Evolutionary conservation across 2,329 filamentous ascomycete species (phyloP).

Genomic region (Lecanosticta acicola): DNA sequence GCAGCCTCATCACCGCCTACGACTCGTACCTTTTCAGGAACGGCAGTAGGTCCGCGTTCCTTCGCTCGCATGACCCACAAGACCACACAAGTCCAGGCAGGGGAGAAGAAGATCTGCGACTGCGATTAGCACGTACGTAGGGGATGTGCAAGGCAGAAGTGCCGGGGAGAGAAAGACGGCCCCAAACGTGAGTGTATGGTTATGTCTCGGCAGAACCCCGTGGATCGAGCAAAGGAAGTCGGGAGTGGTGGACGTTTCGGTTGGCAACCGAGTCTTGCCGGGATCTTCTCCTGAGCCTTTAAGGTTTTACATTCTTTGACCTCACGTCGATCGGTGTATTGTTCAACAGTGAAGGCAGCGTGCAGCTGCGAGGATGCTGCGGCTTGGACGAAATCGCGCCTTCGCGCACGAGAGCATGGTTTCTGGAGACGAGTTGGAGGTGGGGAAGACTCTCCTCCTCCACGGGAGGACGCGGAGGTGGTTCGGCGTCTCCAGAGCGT

Average conservation of each 20-base stretch:
- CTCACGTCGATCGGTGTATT: no score
- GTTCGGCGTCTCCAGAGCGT: background rate
- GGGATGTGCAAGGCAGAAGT: background rate
- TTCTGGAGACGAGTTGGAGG: background rate
- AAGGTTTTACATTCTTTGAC: background rate
- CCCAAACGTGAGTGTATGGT: no score
- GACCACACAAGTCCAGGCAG: background rate
- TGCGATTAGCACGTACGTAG: background rate
- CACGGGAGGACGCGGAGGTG: background rate
- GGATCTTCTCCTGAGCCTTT: background rate
- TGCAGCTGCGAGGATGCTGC: background rate
- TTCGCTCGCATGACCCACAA: background rate
- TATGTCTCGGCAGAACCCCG: background rate
- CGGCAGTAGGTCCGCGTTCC: background rate
- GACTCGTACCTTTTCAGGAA: background rate
- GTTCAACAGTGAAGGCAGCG: no score
- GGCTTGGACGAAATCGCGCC: background rate
- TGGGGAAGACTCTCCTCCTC: background rate
- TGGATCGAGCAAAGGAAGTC: no score
- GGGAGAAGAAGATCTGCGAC: background rate
- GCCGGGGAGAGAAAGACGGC: no score
- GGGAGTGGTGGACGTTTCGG: no score
- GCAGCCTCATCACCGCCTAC: no score
- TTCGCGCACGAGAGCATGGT: no score
- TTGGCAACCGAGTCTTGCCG: background rate